Conservation (phyloP, 192 early-diverging fungal species). For the Backusella circina region DNA sequence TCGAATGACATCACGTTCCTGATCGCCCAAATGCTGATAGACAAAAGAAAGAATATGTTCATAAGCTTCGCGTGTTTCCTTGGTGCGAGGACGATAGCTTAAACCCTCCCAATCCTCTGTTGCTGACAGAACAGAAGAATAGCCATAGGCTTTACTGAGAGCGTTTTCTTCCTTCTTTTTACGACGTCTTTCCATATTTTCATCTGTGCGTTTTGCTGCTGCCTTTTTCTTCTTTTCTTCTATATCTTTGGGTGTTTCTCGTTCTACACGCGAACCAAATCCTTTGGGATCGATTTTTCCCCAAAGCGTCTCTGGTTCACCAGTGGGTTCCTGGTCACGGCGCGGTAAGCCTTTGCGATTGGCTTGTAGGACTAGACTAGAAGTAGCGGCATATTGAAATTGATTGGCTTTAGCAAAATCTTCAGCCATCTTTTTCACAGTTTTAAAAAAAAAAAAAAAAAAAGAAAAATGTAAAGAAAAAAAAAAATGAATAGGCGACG, state of each 20-base stretch:
- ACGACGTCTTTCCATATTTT: constrained; percentile 51
- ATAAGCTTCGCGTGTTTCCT: constrained; percentile 84
- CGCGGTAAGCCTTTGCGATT: constrained; percentile 78
- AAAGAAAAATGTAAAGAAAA: not conserved
- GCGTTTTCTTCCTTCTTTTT: constrained; percentile 55
- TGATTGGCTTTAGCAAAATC: constrained; percentile 62
- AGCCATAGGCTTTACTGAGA: constrained; percentile 64
- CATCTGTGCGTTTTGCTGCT: constrained; percentile 40
- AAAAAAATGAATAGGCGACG: not conserved
- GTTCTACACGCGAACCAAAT: constrained; percentile 79
- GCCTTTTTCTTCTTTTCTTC: constrained; percentile 65
- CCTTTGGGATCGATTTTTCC: constrained; percentile 81
- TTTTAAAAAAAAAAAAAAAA: not conserved
- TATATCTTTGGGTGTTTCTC: constrained; percentile 61
- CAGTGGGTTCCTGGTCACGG: constrained; percentile 88
- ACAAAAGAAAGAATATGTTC: constrained; percentile 88
- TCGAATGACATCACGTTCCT: constrained; percentile 85
- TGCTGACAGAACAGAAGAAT: constrained; percentile 73
- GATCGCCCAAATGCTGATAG: constrained; percentile 78
- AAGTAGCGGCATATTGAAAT: constrained; percentile 86
- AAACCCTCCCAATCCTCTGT: constrained; percentile 86
- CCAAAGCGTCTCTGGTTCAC: constrained; percentile 91
- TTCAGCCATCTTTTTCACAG: constrained; percentile 51
- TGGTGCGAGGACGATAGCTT: constrained; percentile 84
- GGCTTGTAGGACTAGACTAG: constrained; percentile 94